Percentiles rank a stretch among this genome's conserved stretches.
phyloP scores from a whole-genome alignment of 306 rosid genomes.

The Lathyrus oleraceus region DNA sequence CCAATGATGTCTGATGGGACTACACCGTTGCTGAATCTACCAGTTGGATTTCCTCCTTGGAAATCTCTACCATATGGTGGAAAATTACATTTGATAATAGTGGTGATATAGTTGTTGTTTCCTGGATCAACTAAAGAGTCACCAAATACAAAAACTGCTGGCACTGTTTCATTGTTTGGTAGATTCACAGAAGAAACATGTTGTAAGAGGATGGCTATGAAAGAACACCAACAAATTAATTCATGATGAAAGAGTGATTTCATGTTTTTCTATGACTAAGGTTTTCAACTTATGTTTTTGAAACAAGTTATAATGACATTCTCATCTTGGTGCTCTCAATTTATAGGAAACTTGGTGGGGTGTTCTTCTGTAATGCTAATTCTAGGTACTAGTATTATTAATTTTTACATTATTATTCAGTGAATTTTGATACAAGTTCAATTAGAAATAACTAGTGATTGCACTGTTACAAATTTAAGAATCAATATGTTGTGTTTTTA shows the following conservation, averaged over 20 bases:
- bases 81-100: conserved; percentile 57
- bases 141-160: conserved; percentile 71
- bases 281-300: conserved; percentile 10
- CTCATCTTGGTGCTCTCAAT: conserved; percentile 10
- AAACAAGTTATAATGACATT: conserved; percentile 5
- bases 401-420: conserved; percentile 5
- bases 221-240: conserved; percentile 6
- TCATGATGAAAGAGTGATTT: not conserved
- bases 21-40: conserved; percentile 73
- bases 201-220: conserved; percentile 22
- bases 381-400: not conserved
- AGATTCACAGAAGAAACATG: conserved; percentile 17
- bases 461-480: not conserved
- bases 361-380: not conserved
- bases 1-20: conserved; percentile 64
- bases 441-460: not conserved
- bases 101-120: conserved; percentile 60
- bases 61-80: conserved; percentile 77
- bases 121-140: conserved; percentile 82
- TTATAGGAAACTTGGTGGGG: conserved; percentile 16
- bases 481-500: not conserved
- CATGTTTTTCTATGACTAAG: conserved; percentile 22
- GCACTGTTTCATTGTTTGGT: conserved; percentile 46
- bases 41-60: conserved; percentile 51
- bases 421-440: not conserved